phyloP scores from a whole-genome alignment of 306 rosid genomes.

The Trifolium fragiferum region DNA sequence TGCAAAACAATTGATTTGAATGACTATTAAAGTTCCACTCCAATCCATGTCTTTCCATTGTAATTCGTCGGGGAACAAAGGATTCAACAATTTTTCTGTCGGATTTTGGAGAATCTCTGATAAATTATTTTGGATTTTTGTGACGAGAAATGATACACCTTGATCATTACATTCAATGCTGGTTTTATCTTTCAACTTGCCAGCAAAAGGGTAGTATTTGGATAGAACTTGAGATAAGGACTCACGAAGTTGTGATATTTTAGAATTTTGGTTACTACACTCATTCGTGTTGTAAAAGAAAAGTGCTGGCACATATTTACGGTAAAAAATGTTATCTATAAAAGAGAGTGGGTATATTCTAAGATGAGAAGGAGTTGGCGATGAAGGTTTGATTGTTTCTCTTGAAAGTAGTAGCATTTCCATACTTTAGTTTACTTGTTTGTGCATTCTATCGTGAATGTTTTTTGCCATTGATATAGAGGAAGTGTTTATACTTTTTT shows the following conservation, averaged over 20 bases:
- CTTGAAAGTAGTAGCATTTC: conserved; percentile 44
- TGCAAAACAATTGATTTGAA: background rate
- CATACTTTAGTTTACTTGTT: background rate
- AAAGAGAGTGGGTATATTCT: conserved; percentile 44
- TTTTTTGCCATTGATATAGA: no score
- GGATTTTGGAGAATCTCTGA: conserved; percentile 44
- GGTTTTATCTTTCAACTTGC: conserved; percentile 35
- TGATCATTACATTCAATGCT: conserved; percentile 54
- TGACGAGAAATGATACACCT: conserved; percentile 48
- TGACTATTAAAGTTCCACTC: background rate
- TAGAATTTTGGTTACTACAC: background rate
- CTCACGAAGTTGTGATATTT: conserved; percentile 43
- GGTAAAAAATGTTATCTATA: conserved; percentile 41
- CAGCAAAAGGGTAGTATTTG: conserved; percentile 59
- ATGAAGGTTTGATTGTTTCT: conserved; percentile 62
- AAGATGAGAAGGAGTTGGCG: conserved; percentile 53
- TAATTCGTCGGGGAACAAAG: conserved; percentile 45
- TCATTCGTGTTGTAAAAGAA: conserved; percentile 47
- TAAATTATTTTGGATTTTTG: conserved; percentile 23
- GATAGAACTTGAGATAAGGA: conserved; percentile 53
- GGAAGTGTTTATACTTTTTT: no score
- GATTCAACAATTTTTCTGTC: conserved; percentile 1
- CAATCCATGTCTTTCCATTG: conserved; percentile 43
- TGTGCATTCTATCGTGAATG: no score
- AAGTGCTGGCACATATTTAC: conserved; percentile 45